Conservation (phyloP, 345 rosid genomes). For the Luvunga scandens region DNA sequence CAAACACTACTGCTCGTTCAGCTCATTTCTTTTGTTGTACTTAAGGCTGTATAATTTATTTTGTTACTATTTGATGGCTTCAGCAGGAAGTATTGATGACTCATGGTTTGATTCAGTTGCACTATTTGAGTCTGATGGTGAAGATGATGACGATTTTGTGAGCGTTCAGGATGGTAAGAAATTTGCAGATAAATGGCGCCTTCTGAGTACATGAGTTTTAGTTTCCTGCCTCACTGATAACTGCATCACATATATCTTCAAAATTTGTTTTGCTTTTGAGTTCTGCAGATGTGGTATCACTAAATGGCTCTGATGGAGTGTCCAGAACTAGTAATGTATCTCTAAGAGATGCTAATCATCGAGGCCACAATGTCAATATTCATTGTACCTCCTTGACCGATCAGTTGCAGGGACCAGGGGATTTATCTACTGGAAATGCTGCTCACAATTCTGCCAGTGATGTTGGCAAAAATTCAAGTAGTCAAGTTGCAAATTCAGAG, state of each 20-base stretch:
- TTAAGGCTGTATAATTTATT: not conserved
- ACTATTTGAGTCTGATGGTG: conserved; percentile 74
- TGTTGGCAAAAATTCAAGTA: conserved; percentile 22
- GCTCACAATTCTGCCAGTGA: conserved; percentile 31
- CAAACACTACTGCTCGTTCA: not conserved
- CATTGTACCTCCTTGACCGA: conserved; percentile 29
- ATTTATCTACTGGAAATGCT: conserved; percentile 35
- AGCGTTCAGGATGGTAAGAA: conserved; percentile 80
- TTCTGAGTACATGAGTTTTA: not conserved
- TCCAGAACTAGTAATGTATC: conserved; percentile 49
- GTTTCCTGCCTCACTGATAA: not conserved
- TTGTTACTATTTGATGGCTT: conserved; percentile 12
- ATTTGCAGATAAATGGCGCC: conserved; percentile 1
- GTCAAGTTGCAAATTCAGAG: conserved; percentile 29
- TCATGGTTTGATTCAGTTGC: conserved; percentile 76
- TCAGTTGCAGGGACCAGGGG: conserved; percentile 39
- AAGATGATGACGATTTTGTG: conserved; percentile 60
- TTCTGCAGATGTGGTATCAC: conserved; percentile 60
- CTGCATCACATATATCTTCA: not conserved
- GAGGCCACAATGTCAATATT: conserved; percentile 27
- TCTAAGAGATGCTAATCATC: conserved; percentile 33
- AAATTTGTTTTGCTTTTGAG: not conserved
- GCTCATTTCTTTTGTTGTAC: not conserved
- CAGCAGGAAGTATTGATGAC: conserved; percentile 59
- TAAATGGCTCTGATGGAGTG: conserved; percentile 51